These are phyloP conservation scores for Leptosphaerulina australis DNA, from an alignment of 2,329 filamentous ascomycete genomes.

Conservation along the genomic window DNA sequence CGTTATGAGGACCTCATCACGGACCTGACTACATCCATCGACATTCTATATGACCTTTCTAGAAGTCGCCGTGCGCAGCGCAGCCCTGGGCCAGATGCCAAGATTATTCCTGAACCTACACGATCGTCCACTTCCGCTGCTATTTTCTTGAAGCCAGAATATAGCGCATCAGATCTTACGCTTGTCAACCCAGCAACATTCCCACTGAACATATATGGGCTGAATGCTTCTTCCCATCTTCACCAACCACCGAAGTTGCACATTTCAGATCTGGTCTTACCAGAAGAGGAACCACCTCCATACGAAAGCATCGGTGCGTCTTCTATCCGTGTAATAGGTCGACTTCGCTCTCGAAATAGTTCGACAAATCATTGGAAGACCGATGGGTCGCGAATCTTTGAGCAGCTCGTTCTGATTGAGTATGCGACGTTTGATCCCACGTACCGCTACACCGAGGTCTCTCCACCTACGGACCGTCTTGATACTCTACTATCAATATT, in stretches of 20 bases:
- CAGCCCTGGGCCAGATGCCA: slow-evolving; percentile 25
- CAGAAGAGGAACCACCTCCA: slow-evolving; percentile 56
- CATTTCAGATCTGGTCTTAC: slow-evolving; percentile 50
- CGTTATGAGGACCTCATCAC: slow-evolving; percentile 76
- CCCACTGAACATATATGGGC: slow-evolving; percentile 29
- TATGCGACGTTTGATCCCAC: slow-evolving; percentile 63
- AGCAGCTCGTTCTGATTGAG: slow-evolving; percentile 70
- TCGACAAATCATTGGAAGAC: slow-evolving; percentile 49
- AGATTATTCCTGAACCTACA: slow-evolving; percentile 27
- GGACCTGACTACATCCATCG: slow-evolving; percentile 77
- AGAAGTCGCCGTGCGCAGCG: slow-evolving; percentile 62
- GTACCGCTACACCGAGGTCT: slow-evolving; percentile 56
- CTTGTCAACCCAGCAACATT: slow-evolving; percentile 51
- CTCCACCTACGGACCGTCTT: slow-evolving; percentile 54
- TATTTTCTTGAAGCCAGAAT: slow-evolving; percentile 42
- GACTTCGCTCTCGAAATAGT: slow-evolving; percentile 46
- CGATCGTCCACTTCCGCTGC: slow-evolving; percentile 25
- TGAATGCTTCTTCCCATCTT: slow-evolving; percentile 22
- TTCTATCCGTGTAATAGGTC: slow-evolving; percentile 54
- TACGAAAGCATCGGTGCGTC: slow-evolving; percentile 56
- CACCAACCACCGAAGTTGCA: slow-evolving; percentile 54
- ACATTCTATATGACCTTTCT: slow-evolving; percentile 78
- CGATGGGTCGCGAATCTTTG: slow-evolving; percentile 41
- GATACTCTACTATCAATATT: slow-evolving; percentile 49
- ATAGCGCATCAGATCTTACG: slow-evolving; percentile 52